These are phyloP conservation scores for Starmerella apicola DNA, from an alignment of 805 yeast species.

Conservation along the genomic window DNA sequence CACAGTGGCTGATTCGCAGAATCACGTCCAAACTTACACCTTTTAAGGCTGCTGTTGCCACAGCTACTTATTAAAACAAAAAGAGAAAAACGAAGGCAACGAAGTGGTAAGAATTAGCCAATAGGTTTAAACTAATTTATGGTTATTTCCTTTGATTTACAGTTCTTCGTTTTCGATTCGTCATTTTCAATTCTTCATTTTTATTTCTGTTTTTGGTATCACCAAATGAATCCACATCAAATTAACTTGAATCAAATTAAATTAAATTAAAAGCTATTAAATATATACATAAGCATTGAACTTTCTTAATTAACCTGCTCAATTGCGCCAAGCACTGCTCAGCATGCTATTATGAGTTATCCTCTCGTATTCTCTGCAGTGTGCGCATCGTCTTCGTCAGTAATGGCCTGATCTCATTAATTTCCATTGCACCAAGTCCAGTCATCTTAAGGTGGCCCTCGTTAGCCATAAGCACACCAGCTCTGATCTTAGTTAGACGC, in stretches of 20 bases:
- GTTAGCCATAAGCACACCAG: slow-evolving; percentile 66
- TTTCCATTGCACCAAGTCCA: slow-evolving; percentile 69
- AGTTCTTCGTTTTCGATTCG: no score
- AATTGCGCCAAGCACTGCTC: not conserved
- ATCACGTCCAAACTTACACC: slow-evolving; percentile 15
- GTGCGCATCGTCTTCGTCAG: slow-evolving; percentile 71
- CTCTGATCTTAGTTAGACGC: slow-evolving; percentile 64
- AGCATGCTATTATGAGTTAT: not conserved
- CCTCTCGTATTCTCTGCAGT: slow-evolving; percentile 38
- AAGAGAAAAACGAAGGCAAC: not conserved
- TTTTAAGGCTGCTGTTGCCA: no score
- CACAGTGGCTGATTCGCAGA: slow-evolving; percentile 53
- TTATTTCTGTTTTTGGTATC: no score
- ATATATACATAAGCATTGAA: not conserved
- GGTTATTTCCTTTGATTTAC: no score
- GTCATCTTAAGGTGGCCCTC: slow-evolving; percentile 74
- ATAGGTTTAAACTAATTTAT: not conserved
- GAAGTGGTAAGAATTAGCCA: not conserved
- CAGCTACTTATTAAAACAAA: not conserved
- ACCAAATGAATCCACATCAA: no score
- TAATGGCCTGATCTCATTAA: slow-evolving; percentile 79
- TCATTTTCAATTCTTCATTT: no score
- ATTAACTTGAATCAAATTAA: no score
- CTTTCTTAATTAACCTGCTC: no score
- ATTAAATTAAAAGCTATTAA: no score